phyloP scores from a whole-genome alignment of 495 filamentous ascomycete species.

The Parathielavia hyrcaniae region DNA sequence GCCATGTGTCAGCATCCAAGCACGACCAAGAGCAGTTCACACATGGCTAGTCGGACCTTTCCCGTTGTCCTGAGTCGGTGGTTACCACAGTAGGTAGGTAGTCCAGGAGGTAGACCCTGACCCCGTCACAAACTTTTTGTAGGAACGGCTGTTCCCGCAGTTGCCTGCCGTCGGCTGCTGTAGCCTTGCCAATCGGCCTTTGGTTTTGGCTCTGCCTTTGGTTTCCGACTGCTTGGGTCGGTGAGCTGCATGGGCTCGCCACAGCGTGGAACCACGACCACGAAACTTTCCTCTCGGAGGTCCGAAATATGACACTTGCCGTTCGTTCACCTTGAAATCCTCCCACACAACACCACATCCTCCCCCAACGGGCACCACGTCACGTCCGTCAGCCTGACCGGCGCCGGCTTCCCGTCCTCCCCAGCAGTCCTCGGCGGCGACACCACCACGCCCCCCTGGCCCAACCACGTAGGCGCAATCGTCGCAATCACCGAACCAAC shows the following conservation, averaged over 20 bases:
- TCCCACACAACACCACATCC: constrained; percentile 74
- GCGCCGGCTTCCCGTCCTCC: constrained; percentile 45
- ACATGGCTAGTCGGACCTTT: too few relatives aligned
- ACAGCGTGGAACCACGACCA: not conserved
- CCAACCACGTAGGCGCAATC: constrained; percentile 77
- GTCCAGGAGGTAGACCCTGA: too few relatives aligned
- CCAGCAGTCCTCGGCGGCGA: constrained; percentile 51
- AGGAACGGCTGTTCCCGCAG: not conserved
- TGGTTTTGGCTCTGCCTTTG: not conserved
- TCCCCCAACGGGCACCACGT: constrained; percentile 68
- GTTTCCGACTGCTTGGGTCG: constrained; percentile 18
- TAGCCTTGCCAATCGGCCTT: constrained; percentile 19
- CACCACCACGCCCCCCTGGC: constrained; percentile 68
- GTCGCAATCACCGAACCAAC: constrained; percentile 75
- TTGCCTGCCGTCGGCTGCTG: constrained; percentile 17
- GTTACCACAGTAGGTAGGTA: too few relatives aligned
- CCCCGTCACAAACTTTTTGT: not conserved
- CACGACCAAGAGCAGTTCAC: too few relatives aligned
- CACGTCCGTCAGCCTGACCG: constrained; percentile 57
- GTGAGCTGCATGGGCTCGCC: constrained; percentile 10
- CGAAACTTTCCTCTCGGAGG: not conserved
- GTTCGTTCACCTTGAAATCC: constrained; percentile 28
- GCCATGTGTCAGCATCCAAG: too few relatives aligned
- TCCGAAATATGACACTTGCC: too few relatives aligned
- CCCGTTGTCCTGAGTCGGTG: too few relatives aligned